Conservation (phyloP, 2,329 filamentous ascomycete species). For the Alternaria sp. region DNA sequence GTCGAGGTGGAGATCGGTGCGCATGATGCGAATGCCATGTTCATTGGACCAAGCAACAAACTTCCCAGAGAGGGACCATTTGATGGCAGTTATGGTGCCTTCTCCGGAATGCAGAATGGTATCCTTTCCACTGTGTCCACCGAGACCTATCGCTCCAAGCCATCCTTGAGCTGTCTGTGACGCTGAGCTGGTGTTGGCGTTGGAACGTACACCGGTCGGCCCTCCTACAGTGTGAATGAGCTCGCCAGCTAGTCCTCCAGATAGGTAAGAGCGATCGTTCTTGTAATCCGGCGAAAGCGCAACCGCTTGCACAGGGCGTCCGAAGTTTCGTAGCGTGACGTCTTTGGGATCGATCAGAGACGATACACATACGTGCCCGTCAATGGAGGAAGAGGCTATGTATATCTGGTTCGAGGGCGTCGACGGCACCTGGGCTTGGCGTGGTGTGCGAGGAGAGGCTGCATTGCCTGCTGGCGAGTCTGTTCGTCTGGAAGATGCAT, state of each 20-base stretch:
- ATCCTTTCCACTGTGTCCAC: conserved; percentile 80
- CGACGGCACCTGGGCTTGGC: conserved; percentile 69
- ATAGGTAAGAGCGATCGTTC: conserved; percentile 86
- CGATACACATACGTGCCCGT: conserved; percentile 93
- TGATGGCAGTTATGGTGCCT: conserved; percentile 87
- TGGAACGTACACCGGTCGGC: conserved; percentile 76
- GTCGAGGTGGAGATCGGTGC: conserved; percentile 83
- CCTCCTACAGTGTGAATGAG: conserved; percentile 87
- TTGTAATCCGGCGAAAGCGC: conserved; percentile 96
- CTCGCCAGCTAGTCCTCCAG: conserved; percentile 86
- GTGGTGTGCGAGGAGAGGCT: conserved; percentile 62
- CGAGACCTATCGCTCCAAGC: conserved; percentile 87
- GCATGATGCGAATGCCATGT: conserved; percentile 97
- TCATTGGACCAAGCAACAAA: conserved; percentile 97
- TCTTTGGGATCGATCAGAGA: conserved; percentile 88
- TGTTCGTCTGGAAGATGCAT: conserved; percentile 53
- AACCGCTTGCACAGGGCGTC: conserved; percentile 88
- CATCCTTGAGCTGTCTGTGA: conserved; percentile 86
- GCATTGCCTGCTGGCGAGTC: conserved; percentile 41
- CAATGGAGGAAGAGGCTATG: conserved; percentile 91
- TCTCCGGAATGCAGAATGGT: conserved; percentile 90
- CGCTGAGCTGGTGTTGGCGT: conserved; percentile 87
- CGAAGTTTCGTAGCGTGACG: conserved; percentile 91
- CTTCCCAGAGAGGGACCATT: conserved; percentile 92
- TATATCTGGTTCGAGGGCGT: conserved; percentile 90